Conservation (phyloP, 2,329 filamentous ascomycete species). For the Epichloe gansuensis region DNA sequence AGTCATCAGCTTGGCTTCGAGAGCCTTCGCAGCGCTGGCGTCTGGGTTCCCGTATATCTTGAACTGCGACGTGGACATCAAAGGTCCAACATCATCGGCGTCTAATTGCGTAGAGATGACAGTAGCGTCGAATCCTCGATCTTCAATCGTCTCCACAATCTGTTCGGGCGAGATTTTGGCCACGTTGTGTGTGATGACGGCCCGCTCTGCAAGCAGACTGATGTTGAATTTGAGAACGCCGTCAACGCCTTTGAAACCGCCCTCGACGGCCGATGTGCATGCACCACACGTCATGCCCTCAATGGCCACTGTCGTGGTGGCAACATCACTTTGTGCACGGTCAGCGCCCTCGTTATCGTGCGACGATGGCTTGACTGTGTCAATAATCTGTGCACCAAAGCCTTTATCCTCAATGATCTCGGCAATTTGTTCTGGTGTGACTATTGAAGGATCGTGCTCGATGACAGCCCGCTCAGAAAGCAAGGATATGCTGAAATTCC, state of each 20-base stretch:
- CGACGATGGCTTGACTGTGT: slow-evolving; percentile 42
- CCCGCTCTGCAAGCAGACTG: slow-evolving; percentile 82
- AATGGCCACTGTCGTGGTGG: slow-evolving; percentile 75
- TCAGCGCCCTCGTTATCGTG: slow-evolving; percentile 17
- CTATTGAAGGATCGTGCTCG: slow-evolving; percentile 53
- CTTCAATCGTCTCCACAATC: slow-evolving; percentile 74
- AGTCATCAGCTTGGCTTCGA: slow-evolving; percentile 55
- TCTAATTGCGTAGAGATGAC: slow-evolving; percentile 65
- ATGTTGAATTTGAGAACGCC: slow-evolving; percentile 88
- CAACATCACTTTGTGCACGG: slow-evolving; percentile 25
- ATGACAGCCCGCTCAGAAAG: slow-evolving; percentile 77
- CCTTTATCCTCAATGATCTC: slow-evolving; percentile 58
- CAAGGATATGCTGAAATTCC: slow-evolving; percentile 67
- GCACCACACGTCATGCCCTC: slow-evolving; percentile 97
- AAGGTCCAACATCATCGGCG: slow-evolving; percentile 37
- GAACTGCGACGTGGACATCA: slow-evolving; percentile 54
- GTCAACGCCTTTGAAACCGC: slow-evolving; percentile 62
- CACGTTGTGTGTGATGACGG: slow-evolving; percentile 74
- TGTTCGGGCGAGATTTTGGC: slow-evolving; percentile 56
- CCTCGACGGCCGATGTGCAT: slow-evolving; percentile 84
- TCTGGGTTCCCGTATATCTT: slow-evolving; percentile 73
- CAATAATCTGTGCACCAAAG: slow-evolving; percentile 68
- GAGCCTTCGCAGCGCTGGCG: slow-evolving; percentile 52
- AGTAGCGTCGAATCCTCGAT: slow-evolving; percentile 75
- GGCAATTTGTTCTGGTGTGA: slow-evolving; percentile 40